These are phyloP conservation scores for Jamesozyma lodderae DNA, from an alignment of 805 yeast genomes.

Conservation along the genomic window DNA sequence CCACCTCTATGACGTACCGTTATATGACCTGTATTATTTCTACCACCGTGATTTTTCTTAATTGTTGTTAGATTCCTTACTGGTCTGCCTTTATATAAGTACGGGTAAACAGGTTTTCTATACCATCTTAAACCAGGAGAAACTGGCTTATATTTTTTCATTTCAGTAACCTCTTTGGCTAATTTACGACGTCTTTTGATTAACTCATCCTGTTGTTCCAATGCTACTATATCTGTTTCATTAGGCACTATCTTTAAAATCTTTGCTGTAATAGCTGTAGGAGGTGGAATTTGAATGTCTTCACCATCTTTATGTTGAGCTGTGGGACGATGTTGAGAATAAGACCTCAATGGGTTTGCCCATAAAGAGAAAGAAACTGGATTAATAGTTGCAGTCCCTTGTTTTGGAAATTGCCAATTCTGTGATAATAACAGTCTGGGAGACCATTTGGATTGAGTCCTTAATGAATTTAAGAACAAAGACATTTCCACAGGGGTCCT, in stretches of 20 bases:
- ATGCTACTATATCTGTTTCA: conserved; percentile 48
- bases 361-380: too few species aligned
- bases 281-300: too few species aligned
- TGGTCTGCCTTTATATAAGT: conserved; percentile 82
- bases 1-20: conserved; percentile 96
- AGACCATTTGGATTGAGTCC: neutral
- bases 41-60: conserved; percentile 69
- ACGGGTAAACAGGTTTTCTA: conserved; percentile 77
- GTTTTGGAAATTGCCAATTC: too few species aligned
- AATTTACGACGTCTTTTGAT: conserved; percentile 65
- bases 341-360: too few species aligned
- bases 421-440: neutral
- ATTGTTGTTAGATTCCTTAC: conserved; percentile 64
- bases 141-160: conserved; percentile 69
- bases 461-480: neutral
- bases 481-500: neutral
- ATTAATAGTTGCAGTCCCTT: too few species aligned
- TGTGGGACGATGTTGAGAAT: too few species aligned
- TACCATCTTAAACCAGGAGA: conserved; percentile 88
- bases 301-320: too few species aligned
- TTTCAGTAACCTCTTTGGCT: conserved; percentile 56
- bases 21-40: conserved; percentile 81
- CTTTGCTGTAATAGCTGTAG: conserved; percentile 16
- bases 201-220: conserved; percentile 71
- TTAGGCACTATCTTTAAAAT: conserved; percentile 35